Evolutionary conservation across 1,139 yeast species (phyloP), one percentile per base, ranked within the genome.

Genomic region (Debaryomyces sp.): DNA sequence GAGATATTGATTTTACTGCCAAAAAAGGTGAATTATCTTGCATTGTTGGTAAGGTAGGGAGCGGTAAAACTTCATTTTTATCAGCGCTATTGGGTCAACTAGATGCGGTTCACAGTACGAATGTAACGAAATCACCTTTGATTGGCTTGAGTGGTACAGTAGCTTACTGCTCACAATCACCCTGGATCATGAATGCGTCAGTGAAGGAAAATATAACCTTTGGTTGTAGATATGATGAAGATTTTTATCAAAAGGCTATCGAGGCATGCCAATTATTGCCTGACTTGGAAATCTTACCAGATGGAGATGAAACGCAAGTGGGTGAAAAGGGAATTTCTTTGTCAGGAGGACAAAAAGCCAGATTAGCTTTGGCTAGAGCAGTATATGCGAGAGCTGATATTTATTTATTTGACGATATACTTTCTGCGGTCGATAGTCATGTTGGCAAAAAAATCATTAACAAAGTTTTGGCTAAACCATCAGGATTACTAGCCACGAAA

Each of bases 31-130:
- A 80, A 46, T 70, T 89, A 41, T 75, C 85, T 1, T 87, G 96
- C 66, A 70, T 89, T 44, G 85, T 87, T 35, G 96, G 96, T n/a
- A 76, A 79, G 55, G 95, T 89, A 34, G 96, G 96, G 6, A 62
- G 89, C 40, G 47, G 50, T 12, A 47, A 47, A 23, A 37, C 50
- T 17, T 23, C 50, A 2, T 47, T 47, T n/a, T 26, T 44, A 22
- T 38, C 37, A 9, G 45, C 44, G 8, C 17, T 46, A 29, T 43
- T 46, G 18, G 49, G 49, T 17, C 44, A 46, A 7, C 32, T 45
- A 29, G 40, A 41, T 29, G 48, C 48, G 6, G 36, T 45, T 12
- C 30, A 34, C 12, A 40, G 37, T 3, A 45, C 36, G 1, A 22
- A 41, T 41, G 21, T 12, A 18, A 21, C 7, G 47, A 42, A 5